Conservation (phyloP, 2,329 filamentous ascomycete genomes). For the Botrytis tulipae region DNA sequence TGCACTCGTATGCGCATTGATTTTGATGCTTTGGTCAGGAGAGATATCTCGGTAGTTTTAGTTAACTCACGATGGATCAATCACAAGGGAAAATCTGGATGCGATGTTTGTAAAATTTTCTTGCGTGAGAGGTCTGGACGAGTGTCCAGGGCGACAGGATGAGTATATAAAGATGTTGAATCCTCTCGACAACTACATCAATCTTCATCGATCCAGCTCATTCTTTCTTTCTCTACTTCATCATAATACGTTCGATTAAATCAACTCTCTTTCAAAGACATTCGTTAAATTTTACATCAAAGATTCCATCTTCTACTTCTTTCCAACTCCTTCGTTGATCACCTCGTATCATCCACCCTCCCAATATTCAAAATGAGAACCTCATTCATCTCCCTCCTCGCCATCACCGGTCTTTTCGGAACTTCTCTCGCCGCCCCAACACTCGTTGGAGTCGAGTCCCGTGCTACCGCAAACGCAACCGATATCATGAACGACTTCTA, state of each 20-base stretch:
- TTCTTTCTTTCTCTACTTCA: background rate
- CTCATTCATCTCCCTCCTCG: background rate
- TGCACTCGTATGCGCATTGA: background rate
- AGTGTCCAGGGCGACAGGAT: background rate
- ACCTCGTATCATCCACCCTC: background rate
- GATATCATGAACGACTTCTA: background rate
- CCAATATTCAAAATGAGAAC: background rate
- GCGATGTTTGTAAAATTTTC: background rate
- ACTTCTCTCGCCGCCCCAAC: background rate
- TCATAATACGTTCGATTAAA: background rate
- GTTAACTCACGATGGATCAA: background rate
- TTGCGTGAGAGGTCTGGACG: background rate
- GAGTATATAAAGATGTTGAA: background rate
- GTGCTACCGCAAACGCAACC: background rate
- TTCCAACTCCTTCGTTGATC: background rate
- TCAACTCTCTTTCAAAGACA: background rate
- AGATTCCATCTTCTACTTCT: too few relatives aligned
- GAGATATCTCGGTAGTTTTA: background rate
- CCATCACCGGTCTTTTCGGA: background rate
- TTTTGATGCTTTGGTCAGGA: background rate
- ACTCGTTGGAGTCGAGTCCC: background rate
- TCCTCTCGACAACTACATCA: background rate
- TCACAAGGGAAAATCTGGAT: background rate
- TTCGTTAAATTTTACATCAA: background rate
- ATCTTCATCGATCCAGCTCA: background rate